These are phyloP conservation scores for Aureobasidium lini DNA, from an alignment of 2,329 filamentous ascomycete species.

Conservation along the genomic window DNA sequence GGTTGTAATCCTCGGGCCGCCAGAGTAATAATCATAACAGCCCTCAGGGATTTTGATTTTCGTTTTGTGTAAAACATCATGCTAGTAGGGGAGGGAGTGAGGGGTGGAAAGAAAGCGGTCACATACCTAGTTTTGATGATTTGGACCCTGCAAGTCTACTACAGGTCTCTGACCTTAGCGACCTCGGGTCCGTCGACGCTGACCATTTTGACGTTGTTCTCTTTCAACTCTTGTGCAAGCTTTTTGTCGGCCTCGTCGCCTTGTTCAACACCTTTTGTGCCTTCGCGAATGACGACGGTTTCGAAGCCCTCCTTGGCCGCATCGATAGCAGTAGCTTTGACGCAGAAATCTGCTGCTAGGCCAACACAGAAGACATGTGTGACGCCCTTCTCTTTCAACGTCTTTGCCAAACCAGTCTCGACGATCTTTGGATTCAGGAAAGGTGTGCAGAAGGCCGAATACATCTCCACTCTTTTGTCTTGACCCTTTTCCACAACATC, in stretches of 20 bases:
- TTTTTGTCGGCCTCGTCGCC: slow-evolving; percentile 47
- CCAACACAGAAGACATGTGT: slow-evolving; percentile 83
- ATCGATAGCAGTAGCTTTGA: slow-evolving; percentile 73
- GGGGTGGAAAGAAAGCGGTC: background rate
- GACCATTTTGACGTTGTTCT: slow-evolving; percentile 57
- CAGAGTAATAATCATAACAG: background rate
- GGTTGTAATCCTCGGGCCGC: slow-evolving; percentile 2
- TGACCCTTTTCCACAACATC: slow-evolving; percentile 69
- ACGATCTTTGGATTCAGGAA: slow-evolving; percentile 55
- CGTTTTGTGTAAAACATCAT: slow-evolving; percentile 12
- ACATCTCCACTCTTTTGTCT: slow-evolving; percentile 76
- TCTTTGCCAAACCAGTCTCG: slow-evolving; percentile 53
- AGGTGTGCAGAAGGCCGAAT: slow-evolving; percentile 80
- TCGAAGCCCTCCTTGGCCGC: slow-evolving; percentile 66
- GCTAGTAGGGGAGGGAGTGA: background rate
- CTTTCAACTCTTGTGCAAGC: slow-evolving; percentile 46
- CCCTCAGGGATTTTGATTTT: slow-evolving; percentile 13
- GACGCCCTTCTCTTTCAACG: slow-evolving; percentile 51
- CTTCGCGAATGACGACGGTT: slow-evolving; percentile 72
- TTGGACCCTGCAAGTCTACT: background rate
- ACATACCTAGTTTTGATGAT: background rate
- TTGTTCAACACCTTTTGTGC: slow-evolving; percentile 63
- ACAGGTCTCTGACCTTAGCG: slow-evolving; percentile 2
- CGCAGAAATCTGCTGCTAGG: slow-evolving; percentile 83
- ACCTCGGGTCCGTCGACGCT: slow-evolving; percentile 51